phyloP scores from a whole-genome alignment of 2,329 filamentous ascomycete genomes.

The Ceratocystis cacaofunesta region DNA sequence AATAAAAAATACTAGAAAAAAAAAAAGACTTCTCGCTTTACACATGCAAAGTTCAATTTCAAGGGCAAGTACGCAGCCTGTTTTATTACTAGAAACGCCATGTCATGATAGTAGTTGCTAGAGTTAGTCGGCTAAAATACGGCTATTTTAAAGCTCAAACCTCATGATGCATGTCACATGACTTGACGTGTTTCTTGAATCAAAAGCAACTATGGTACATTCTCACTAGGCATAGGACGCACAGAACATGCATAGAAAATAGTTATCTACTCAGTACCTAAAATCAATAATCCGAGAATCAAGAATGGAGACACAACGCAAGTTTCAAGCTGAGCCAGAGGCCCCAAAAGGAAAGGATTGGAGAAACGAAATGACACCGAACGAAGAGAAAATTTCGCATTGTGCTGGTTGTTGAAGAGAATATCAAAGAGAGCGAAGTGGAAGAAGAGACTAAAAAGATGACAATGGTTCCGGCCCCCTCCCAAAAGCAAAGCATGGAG shows the following conservation, averaged over 20 bases:
- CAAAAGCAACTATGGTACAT: no score
- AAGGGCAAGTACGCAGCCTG: no score
- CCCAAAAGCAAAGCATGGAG: not conserved
- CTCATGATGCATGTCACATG: no score
- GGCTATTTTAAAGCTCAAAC: not conserved
- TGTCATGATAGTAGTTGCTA: not conserved
- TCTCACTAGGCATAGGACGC: no score
- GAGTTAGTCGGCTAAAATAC: not conserved
- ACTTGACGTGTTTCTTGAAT: no score
- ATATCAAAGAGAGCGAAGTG: not conserved
- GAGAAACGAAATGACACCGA: not conserved
- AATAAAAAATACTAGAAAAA: no score
- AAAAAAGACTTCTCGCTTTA: no score
- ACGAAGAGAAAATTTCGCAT: not conserved
- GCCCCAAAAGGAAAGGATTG: no score
- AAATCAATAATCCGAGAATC: not conserved
- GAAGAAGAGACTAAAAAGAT: not conserved
- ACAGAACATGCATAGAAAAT: not conserved
- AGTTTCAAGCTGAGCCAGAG: no score
- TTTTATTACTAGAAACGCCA: no score
- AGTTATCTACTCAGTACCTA: not conserved
- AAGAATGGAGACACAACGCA: not conserved
- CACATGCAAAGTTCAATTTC: no score
- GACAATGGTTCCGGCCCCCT: slow-evolving; percentile 1
- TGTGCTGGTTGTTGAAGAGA: not conserved